Conservation (phyloP, 768 basidiomycete species). For the Kwoniella botswanensis region DNA sequence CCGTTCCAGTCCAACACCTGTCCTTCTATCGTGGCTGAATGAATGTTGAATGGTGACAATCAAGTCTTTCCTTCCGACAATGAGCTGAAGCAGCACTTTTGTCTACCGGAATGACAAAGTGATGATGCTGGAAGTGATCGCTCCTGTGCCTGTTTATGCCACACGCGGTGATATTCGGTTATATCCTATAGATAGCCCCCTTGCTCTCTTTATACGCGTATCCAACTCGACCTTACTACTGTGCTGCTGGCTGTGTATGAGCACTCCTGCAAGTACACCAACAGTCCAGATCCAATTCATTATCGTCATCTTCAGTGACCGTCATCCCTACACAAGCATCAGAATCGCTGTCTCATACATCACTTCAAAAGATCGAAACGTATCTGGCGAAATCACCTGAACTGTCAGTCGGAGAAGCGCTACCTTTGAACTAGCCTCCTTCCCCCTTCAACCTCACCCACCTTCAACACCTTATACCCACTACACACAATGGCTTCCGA, state of each 20-base stretch:
- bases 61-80: not conserved
- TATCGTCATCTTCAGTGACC: too few relatives aligned
- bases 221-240: not conserved
- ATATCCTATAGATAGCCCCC: not conserved
- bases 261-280: too few relatives aligned
- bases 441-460: not conserved
- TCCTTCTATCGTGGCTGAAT: not conserved
- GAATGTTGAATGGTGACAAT: not conserved
- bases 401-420: too few relatives aligned
- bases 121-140: constrained; percentile 10
- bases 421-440: not conserved
- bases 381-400: too few relatives aligned
- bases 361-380: too few relatives aligned
- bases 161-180: constrained; percentile 13
- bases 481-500: constrained; percentile 44
- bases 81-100: too few relatives aligned
- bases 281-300: too few relatives aligned
- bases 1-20: not conserved
- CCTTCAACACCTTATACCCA: not conserved
- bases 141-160: not conserved
- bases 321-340: too few relatives aligned
- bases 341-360: too few relatives aligned
- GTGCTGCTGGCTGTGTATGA: not conserved
- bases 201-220: not conserved
- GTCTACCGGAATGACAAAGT: constrained; percentile 1